Evolutionary conservation across 2,329 filamentous ascomycete species (phyloP), one percentile per base, ranked within the genome.

Genomic region (Dactylellina parvicollis): DNA sequence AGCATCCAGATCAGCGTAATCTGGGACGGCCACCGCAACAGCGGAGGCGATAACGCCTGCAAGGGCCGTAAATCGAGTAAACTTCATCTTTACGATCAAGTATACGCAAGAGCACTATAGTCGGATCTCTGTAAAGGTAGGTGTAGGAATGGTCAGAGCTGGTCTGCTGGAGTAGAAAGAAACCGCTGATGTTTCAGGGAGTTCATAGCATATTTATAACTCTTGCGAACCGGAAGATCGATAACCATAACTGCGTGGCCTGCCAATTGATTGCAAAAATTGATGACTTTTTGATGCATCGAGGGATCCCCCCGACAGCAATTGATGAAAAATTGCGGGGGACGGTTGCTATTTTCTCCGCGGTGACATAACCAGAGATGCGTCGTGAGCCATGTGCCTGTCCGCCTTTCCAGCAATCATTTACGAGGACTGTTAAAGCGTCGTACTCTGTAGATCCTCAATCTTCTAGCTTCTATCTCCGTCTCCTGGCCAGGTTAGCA

Each of bases 271-370:
- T 26, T 36, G 20, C 12, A 28, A 50, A 28, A 14, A n/a, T n/a
- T n/a, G n/a, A n/a, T n/a, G 24, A 26, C 2, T 9, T 24, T 4
- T 22, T 3, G 24, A 28, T 20, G 1, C 8, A 38, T 24, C n/a
- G 62, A 52, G 20, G 44, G 56, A 56, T 56, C 26, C 66, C 56
- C 42, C 38, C 42, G 42, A 62, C 38, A 56, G 24, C 20, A 30
- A 50, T 56, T 57, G 49, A 57, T 40, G 49, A 42, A 61, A n/a
- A 44, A 65, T 72, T 65, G 67, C 67, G 67, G 67, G 66, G 67
- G 34, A 72, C 67, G 67, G 67, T 57, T 65, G 22, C 44, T 46
- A 72, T 72, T 72, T 72, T 72, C 59, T 72, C 67, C 67, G 67
- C 46, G 32, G 52, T 54, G 24, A 54, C 34, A 44, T 42, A 36